phyloP scores from a whole-genome alignment of 768 basidiomycete species.

The Suillus lakei region DNA sequence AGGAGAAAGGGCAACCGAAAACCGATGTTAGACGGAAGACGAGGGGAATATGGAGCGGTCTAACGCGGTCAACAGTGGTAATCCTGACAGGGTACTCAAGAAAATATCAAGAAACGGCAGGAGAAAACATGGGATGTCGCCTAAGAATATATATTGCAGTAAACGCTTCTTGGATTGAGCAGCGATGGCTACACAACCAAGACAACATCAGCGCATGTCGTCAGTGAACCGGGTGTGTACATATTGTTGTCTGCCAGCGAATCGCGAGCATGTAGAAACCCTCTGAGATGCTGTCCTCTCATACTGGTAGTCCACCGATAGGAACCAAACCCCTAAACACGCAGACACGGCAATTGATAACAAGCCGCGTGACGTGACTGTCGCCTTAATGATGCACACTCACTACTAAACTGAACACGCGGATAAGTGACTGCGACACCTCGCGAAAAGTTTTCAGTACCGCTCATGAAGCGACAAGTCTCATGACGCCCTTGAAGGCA shows the following conservation, averaged over 20 bases:
- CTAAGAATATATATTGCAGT: too few species aligned
- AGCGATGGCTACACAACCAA: too few species aligned
- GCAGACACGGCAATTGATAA: neutral
- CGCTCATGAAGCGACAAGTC: neutral
- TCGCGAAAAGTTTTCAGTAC: neutral
- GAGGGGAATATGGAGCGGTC: neutral
- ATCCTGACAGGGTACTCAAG: neutral
- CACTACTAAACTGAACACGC: neutral
- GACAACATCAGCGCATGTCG: too few species aligned
- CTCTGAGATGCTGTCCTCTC: too few species aligned
- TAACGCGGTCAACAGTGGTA: too few species aligned
- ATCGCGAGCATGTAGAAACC: too few species aligned
- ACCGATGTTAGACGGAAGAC: too few species aligned
- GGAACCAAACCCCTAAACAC: neutral
- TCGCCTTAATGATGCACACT: neutral
- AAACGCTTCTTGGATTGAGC: too few species aligned
- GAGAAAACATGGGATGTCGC: too few species aligned
- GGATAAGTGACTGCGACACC: neutral
- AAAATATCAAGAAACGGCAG: neutral
- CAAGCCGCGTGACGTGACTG: neutral
- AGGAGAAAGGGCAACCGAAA: neutral
- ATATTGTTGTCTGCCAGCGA: too few species aligned
- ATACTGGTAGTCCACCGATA: too few species aligned
- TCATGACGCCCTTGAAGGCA: neutral
- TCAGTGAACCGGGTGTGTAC: too few species aligned